phyloP scores from a whole-genome alignment of 73 alveolate genomes.

The Paramecium tetraurelia region DNA sequence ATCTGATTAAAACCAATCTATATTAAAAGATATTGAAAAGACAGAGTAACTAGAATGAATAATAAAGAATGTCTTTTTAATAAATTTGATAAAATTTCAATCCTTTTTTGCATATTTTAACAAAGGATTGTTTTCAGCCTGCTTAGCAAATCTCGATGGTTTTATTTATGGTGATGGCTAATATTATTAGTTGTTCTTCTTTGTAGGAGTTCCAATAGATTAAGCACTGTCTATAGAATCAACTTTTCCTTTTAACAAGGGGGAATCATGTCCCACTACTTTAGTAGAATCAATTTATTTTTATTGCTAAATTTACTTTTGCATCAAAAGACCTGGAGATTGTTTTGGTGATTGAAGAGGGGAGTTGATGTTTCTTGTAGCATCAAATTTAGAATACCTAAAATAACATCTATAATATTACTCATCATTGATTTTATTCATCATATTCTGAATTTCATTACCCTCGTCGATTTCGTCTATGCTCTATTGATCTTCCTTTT shows the following conservation, averaged over 20 bases:
- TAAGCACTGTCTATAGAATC: background rate
- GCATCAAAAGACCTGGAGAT: background rate
- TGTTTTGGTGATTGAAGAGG: background rate
- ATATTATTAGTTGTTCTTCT: background rate
- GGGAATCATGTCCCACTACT: background rate
- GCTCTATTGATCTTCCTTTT: background rate
- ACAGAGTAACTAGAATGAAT: background rate
- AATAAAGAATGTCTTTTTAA: background rate
- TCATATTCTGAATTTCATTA: background rate
- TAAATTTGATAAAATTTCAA: background rate
- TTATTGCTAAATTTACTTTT: background rate
- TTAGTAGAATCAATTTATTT: background rate
- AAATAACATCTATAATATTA: background rate
- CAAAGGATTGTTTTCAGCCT: constrained; percentile 11
- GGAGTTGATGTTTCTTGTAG: background rate
- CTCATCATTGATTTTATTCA: constrained; percentile 17
- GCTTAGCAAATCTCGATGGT: constrained; percentile 34
- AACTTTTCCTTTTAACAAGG: background rate
- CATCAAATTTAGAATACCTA: constrained; percentile 33
- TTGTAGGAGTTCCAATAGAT: constrained; percentile 27
- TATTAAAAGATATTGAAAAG: background rate
- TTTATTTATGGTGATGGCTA: constrained; percentile 37
- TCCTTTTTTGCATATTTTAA: constrained; percentile 22
- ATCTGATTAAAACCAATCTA: background rate
- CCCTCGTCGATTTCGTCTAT: constrained; percentile 13